Evolutionary conservation across 2,329 filamentous ascomycete genomes (phyloP).

Genomic region (Aureobasidium sp.): DNA sequence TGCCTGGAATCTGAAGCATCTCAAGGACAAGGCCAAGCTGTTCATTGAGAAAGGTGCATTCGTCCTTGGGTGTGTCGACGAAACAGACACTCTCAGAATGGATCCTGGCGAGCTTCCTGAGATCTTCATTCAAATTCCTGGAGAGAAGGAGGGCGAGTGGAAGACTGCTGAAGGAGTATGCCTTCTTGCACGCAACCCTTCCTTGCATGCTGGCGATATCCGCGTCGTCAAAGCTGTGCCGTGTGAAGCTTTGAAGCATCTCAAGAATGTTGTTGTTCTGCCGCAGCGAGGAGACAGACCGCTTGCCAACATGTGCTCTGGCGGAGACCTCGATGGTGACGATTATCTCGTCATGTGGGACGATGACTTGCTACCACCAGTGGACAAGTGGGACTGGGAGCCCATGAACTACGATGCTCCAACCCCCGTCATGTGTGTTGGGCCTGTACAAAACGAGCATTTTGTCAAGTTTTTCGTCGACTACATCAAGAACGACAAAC

Average conservation of each 20-base stretch:
- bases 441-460: constrained; percentile 75
- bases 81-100: constrained; percentile 73
- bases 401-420: constrained; percentile 82
- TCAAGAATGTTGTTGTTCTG: constrained; percentile 89
- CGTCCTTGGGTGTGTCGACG: constrained; percentile 89
- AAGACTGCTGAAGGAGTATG: constrained; percentile 72
- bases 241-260: constrained; percentile 73
- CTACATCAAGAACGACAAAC: constrained; percentile 91
- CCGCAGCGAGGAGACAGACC: constrained; percentile 86
- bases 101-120: constrained; percentile 71
- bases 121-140: constrained; percentile 87
- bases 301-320: constrained; percentile 93
- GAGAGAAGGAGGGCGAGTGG: constrained; percentile 36
- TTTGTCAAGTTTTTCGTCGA: constrained; percentile 88
- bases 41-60: constrained; percentile 86
- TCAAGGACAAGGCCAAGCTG: constrained; percentile 95
- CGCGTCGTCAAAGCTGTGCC: constrained; percentile 89
- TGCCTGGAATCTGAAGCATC: constrained; percentile 86
- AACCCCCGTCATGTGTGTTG: constrained; percentile 60
- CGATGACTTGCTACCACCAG: constrained; percentile 68
- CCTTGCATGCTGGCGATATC: constrained; percentile 92
- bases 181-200: constrained; percentile 90
- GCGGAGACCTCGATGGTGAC: constrained; percentile 95
- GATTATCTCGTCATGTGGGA: constrained; percentile 98
- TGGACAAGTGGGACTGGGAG: constrained; percentile 68